These are phyloP conservation scores for Abrus pulchellus DNA, from an alignment of 306 rosid species.

Conservation along the genomic window DNA sequence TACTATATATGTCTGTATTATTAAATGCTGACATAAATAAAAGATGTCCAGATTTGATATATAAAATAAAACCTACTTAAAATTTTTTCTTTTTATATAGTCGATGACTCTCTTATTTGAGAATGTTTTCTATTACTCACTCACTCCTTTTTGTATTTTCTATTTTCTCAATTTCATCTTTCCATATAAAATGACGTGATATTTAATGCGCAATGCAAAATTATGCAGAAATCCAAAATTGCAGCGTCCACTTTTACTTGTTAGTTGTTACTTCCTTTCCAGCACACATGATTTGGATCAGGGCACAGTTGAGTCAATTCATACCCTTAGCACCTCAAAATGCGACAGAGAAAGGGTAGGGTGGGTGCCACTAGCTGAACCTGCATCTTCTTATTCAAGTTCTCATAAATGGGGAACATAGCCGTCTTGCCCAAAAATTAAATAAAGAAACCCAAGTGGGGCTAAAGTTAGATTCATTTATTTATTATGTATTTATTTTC, in stretches of 20 bases:
- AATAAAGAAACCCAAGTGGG: not conserved
- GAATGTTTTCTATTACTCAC: not conserved
- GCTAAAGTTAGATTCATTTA: not conserved
- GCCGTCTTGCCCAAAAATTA: slow-evolving; percentile 8
- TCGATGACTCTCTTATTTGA: not conserved
- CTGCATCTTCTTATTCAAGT: slow-evolving; percentile 17
- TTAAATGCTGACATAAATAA: too few species aligned
- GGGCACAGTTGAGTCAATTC: slow-evolving; percentile 1
- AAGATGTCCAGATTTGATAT: not conserved
- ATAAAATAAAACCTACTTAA: too few species aligned
- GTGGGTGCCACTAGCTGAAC: not conserved
- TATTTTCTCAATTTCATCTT: not conserved
- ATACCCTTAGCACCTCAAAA: not conserved
- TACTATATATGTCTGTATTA: too few species aligned
- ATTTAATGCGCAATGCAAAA: not conserved
- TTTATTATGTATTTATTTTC: not conserved
- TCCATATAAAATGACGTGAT: not conserved
- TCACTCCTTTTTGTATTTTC: not conserved
- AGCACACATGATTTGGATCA: not conserved
- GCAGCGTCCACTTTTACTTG: not conserved
- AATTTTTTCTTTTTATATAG: not conserved
- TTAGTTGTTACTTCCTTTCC: not conserved
- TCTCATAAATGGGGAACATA: slow-evolving; percentile 26
- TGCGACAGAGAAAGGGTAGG: not conserved
- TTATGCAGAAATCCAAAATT: not conserved